These are phyloP conservation scores for Leccinum incarnatum DNA, from an alignment of 768 basidiomycete species.

Conservation along the genomic window DNA sequence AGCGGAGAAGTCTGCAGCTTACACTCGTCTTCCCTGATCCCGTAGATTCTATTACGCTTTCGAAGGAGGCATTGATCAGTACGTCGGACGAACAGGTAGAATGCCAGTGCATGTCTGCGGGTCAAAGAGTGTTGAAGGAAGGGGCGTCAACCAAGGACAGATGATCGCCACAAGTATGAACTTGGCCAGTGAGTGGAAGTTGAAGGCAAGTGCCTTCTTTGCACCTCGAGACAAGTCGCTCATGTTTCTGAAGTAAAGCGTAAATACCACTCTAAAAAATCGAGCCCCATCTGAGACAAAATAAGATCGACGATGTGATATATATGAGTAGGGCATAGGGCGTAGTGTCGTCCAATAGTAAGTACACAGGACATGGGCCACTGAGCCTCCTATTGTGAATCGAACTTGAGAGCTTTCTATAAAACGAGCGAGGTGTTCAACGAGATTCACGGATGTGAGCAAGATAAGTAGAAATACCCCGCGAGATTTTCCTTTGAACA, in stretches of 20 bases:
- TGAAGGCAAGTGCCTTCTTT: background rate
- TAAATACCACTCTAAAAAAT: background rate
- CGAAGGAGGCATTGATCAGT: background rate
- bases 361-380: background rate
- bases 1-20: background rate
- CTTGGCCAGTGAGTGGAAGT: background rate
- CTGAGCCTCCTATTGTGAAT: background rate
- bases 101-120: background rate
- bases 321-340: background rate
- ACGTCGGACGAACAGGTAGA: background rate
- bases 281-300: background rate
- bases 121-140: background rate
- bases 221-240: background rate
- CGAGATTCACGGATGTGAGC: background rate
- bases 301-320: background rate
- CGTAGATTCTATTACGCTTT: background rate
- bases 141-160: background rate
- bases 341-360: background rate
- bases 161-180: background rate
- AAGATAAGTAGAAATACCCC: constrained; percentile 1
- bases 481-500: constrained; percentile 9
- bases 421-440: background rate
- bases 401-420: constrained; percentile 5
- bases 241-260: background rate
- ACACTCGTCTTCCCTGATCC: constrained; percentile 10